Evolutionary conservation across 768 basidiomycete species (phyloP), one percentile per base, ranked within the genome.

Genomic region (Rhizopogon salebrosus): DNA sequence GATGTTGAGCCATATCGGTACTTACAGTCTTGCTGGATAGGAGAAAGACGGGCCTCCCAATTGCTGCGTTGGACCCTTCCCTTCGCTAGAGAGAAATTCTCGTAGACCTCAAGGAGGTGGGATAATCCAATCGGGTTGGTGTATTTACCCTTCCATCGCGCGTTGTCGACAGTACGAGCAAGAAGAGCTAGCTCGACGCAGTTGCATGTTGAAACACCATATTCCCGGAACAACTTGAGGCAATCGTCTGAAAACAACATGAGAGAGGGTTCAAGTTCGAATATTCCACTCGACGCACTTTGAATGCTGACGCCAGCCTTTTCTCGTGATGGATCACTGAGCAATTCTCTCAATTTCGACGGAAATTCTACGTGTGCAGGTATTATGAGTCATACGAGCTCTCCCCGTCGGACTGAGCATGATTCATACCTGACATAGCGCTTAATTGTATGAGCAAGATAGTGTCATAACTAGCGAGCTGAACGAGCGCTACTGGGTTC

Each of bases 261-360:
- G n/a, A 54, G 41, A 40, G 36, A n/a, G 50, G 45, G n/a, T 16
- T 6, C 27, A 14, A n/a, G 29, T 16, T 1, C 6, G 13, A 20
- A 22, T 40, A 29, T 29, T 27, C 20, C 8, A 20, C 7, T 42
- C 16, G 46, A 62, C 75, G 56, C 59, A 85, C 89, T 62, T 70
- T 82, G 82, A n/a, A 91, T 89, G 23, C 75, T 83, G 48, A 89
- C 86, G 20, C 90, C 90, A 7, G 80, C 77, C 67, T 92, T 92
- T 54, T 77, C 64, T 49, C 80, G 75, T n/a, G 63, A 62, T 0
- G 80, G 65, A 51, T 82, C 76, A 53, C 72, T 72, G 13, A 92
- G 75, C 26, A 92, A 55, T 3, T 72, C 60, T 40, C 61, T 70
- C 1, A 91, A 75, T 50, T 69, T 75, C 29, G 55, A 58, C 0